Conservation (phyloP, 352 stramenopile species). For the Ochromonadaceae sp. region DNA sequence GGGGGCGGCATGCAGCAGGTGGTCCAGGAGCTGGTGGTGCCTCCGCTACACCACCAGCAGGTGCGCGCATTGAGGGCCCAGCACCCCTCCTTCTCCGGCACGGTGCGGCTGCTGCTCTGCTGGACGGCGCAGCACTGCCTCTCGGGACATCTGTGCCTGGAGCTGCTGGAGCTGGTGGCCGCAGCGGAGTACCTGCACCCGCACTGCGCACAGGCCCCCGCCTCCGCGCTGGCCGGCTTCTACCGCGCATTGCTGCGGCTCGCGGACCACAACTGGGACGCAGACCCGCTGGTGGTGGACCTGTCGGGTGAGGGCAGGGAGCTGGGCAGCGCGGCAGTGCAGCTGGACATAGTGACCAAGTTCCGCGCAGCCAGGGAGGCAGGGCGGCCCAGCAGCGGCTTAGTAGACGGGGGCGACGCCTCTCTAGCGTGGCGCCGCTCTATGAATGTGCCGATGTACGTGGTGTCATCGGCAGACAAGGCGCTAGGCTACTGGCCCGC, state of each 20-base stretch:
- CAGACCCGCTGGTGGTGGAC: constrained; percentile 8
- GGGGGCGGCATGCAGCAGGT: no score
- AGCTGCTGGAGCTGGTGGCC: constrained; percentile 3
- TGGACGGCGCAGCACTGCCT: not conserved
- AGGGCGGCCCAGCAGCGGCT: no score
- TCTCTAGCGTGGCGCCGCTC: no score
- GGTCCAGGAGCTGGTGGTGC: no score
- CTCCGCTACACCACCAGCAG: not conserved
- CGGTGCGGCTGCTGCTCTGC: not conserved
- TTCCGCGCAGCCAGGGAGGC: no score
- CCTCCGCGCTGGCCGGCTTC: not conserved
- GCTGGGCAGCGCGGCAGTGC: no score
- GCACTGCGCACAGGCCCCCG: not conserved
- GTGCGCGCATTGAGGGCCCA: not conserved
- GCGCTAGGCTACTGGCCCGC: no score
- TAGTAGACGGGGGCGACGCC: no score
- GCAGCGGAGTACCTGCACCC: not conserved
- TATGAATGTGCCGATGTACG: no score
- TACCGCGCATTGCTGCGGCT: not conserved
- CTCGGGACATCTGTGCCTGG: not conserved
- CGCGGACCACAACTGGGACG: constrained; percentile 11
- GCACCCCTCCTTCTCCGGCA: constrained; percentile 1
- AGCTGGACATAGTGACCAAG: no score
- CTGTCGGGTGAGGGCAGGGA: no score
- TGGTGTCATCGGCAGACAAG: no score